Evolutionary conservation across 371 early-diverging fungal genomes (phyloP).

Genomic region (Mortierella sp.): DNA sequence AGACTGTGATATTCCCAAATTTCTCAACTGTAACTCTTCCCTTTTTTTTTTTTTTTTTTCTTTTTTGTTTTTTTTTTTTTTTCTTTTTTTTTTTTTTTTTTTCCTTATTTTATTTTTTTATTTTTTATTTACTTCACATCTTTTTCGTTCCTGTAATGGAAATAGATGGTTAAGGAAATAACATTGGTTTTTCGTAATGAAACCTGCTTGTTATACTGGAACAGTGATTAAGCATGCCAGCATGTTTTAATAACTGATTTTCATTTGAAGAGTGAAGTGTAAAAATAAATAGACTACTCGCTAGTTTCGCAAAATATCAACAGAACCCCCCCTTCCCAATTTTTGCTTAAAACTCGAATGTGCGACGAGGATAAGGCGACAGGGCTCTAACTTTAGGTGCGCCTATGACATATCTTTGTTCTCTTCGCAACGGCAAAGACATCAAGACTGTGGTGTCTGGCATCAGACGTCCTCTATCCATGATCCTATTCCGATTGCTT

Average conservation of each 20-base stretch:
- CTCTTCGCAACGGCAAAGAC: slow-evolving; percentile 8
- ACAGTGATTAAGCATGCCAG: neutral
- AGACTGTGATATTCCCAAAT: neutral
- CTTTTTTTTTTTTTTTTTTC: neutral
- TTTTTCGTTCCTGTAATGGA: neutral
- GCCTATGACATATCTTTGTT: slow-evolving; percentile 8
- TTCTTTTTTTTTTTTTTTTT: slow-evolving; percentile 10
- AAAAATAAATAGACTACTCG: neutral
- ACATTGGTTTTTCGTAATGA: no score
- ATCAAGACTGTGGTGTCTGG: slow-evolving; percentile 24
- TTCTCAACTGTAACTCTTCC: neutral
- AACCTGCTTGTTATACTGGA: neutral
- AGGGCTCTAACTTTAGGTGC: slow-evolving; percentile 28
- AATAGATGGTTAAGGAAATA: no score
- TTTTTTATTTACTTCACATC: neutral
- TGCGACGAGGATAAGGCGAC: slow-evolving; percentile 24
- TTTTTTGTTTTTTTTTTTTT: slow-evolving; percentile 10
- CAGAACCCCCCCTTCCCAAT: neutral
- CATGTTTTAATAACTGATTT: neutral
- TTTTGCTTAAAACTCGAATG: neutral
- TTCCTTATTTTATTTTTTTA: neutral
- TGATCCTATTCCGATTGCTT: slow-evolving; percentile 38
- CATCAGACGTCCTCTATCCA: slow-evolving; percentile 39
- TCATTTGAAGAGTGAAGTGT: neutral
- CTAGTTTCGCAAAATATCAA: neutral